Evolutionary conservation across 2,329 filamentous ascomycete species (phyloP).

Genomic region (Colletotrichum viniferum): DNA sequence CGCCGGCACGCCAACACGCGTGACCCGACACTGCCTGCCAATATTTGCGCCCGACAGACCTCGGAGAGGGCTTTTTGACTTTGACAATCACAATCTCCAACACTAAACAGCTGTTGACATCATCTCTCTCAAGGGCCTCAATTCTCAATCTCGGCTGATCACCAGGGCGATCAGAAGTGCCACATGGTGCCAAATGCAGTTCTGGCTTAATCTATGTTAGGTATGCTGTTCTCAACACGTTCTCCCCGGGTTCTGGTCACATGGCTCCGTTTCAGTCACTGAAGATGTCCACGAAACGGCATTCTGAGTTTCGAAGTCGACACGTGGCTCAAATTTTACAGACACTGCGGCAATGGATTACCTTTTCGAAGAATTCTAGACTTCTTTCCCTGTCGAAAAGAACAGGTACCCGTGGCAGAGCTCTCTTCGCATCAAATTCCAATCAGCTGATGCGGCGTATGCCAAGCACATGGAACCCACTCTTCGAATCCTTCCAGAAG

Average conservation of each 20-base stretch:
- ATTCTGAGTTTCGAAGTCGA: neutral
- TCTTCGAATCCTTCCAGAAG: slow-evolving; percentile 13
- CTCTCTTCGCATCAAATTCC: neutral
- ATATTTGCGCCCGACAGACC: slow-evolving; percentile 8
- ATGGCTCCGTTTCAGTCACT: neutral
- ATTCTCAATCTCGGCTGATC: neutral
- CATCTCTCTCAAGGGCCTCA: neutral
- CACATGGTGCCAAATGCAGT: neutral
- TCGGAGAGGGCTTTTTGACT: neutral
- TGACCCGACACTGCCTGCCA: slow-evolving; percentile 15
- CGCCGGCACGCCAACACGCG: slow-evolving; percentile 3
- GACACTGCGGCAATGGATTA: neutral
- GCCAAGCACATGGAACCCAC: neutral
- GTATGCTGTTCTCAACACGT: neutral
- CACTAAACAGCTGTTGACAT: neutral
- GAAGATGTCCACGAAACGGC: neutral
- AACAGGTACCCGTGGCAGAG: neutral
- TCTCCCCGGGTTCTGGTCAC: neutral
- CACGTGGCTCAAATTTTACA: neutral
- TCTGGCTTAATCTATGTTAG: neutral
- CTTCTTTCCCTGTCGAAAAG: neutral
- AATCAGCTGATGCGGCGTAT: neutral
- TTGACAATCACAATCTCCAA: neutral
- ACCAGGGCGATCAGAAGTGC: neutral
- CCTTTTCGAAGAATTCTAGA: neutral